Conservation (phyloP, 2,329 filamentous ascomycete species). For the Neurospora crassa region DNA sequence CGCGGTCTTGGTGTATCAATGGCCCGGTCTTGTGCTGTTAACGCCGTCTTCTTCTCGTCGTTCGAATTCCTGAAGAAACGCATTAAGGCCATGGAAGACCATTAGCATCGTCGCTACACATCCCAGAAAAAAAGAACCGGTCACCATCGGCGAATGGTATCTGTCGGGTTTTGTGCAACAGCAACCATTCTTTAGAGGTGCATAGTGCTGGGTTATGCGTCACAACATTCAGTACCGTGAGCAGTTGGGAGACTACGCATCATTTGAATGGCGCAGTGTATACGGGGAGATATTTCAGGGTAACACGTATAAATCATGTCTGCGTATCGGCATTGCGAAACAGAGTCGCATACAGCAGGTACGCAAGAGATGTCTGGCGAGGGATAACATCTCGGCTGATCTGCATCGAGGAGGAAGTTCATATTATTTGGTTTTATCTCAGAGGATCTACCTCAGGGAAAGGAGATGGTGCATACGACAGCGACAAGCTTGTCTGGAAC, state of each 20-base stretch:
- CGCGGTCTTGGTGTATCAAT: conserved; percentile 76
- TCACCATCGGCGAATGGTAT: not conserved
- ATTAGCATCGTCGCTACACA: conserved; percentile 5
- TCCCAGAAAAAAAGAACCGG: not conserved
- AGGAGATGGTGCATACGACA: not conserved
- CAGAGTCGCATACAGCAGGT: not conserved
- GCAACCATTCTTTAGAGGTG: not conserved
- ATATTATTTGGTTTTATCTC: not conserved
- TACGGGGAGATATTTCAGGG: not conserved
- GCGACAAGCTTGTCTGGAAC: not conserved
- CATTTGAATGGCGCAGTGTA: not conserved
- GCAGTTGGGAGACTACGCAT: not conserved
- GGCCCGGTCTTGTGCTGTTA: conserved; percentile 71
- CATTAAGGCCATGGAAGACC: conserved; percentile 45
- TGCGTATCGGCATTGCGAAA: not conserved
- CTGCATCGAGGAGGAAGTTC: not conserved
- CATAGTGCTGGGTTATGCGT: not conserved
- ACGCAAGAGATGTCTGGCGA: not conserved
- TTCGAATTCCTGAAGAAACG: conserved; percentile 76
- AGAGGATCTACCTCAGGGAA: not conserved
- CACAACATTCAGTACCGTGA: not conserved
- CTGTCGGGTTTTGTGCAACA: not conserved
- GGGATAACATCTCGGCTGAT: not conserved
- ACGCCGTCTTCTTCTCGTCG: conserved; percentile 82
- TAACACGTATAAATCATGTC: not conserved